These are phyloP conservation scores for Mortierella sp. DNA, from an alignment of 371 early-diverging fungal genomes.

Conservation along the genomic window DNA sequence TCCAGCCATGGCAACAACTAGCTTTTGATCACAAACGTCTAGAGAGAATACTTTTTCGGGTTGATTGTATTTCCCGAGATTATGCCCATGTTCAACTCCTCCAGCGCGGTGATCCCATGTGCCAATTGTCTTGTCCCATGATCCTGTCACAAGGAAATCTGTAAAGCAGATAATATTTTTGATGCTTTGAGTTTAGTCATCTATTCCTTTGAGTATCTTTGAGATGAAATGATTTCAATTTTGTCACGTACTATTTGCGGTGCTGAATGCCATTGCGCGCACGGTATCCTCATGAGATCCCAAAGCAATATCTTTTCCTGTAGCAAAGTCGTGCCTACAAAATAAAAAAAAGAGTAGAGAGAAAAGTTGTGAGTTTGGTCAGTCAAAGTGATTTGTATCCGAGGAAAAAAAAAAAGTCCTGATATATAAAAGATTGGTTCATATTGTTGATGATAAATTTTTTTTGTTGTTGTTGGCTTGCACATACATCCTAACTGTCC, in stretches of 20 bases:
- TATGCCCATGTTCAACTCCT: slow-evolving; percentile 45
- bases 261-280: slow-evolving; percentile 72
- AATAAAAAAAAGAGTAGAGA: slow-evolving; percentile 17
- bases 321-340: slow-evolving; percentile 66
- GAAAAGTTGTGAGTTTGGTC: neutral
- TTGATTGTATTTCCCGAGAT: slow-evolving; percentile 62
- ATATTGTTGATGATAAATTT: too few relatives aligned
- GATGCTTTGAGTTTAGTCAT: too few relatives aligned
- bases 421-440: too few relatives aligned
- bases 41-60: slow-evolving; percentile 87
- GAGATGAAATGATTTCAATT: neutral
- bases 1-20: slow-evolving; percentile 89
- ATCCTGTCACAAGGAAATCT: slow-evolving; percentile 82
- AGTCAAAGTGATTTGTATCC: neutral
- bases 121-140: slow-evolving; percentile 91
- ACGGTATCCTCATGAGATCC: slow-evolving; percentile 73
- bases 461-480: too few relatives aligned
- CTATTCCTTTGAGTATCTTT: too few relatives aligned
- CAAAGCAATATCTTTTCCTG: slow-evolving; percentile 61
- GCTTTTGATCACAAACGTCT: slow-evolving; percentile 74
- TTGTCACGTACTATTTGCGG: slow-evolving; percentile 62
- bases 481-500: slow-evolving; percentile 69
- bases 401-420: too few relatives aligned
- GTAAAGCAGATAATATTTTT: neutral
- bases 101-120: slow-evolving; percentile 82